Percentiles rank a stretch among this genome's conserved stretches.
Conservation (phyloP, 2,329 filamentous ascomycete species). For the Lecanicillium sp. region DNA sequence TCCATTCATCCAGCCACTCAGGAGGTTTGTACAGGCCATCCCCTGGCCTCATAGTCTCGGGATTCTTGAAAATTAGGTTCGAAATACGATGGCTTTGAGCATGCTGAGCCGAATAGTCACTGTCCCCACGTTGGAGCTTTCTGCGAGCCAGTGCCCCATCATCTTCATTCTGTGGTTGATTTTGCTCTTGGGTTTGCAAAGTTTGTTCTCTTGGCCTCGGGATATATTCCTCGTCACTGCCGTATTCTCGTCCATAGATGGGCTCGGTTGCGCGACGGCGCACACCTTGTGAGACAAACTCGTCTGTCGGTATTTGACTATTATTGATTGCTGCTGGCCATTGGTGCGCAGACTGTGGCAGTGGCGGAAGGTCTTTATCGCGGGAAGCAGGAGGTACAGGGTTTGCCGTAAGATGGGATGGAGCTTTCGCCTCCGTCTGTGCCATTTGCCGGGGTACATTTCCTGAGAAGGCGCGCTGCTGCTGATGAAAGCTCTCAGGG, state of each 20-base stretch:
- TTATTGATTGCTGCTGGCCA: background rate
- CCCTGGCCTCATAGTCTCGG: constrained; percentile 35
- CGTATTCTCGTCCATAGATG: constrained; percentile 16
- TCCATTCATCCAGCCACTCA: constrained; percentile 64
- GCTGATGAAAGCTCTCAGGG: constrained; percentile 20
- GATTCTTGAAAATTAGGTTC: constrained; percentile 33
- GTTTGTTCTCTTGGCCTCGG: constrained; percentile 3
- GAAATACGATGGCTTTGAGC: constrained; percentile 29
- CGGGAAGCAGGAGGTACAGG: constrained; percentile 13
- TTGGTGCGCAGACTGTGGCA: background rate
- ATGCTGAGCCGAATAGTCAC: constrained; percentile 19
- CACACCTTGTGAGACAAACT: constrained; percentile 11
- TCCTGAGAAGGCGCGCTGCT: constrained; percentile 2
- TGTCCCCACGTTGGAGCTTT: constrained; percentile 21
- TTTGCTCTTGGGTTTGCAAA: constrained; percentile 10
- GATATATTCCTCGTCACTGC: constrained; percentile 19
- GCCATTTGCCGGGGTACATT: background rate
- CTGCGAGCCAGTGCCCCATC: constrained; percentile 9
- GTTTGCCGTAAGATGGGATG: constrained; percentile 8
- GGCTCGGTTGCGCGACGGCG: constrained; percentile 23
- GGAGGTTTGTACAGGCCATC: constrained; percentile 51
- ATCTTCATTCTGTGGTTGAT: constrained; percentile 11
- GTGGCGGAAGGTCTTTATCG: constrained; percentile 24
- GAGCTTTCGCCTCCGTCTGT: background rate
- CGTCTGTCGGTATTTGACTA: background rate